Evolutionary conservation across 306 rosid genomes (phyloP).

Genomic region (Luffa acutangula): DNA sequence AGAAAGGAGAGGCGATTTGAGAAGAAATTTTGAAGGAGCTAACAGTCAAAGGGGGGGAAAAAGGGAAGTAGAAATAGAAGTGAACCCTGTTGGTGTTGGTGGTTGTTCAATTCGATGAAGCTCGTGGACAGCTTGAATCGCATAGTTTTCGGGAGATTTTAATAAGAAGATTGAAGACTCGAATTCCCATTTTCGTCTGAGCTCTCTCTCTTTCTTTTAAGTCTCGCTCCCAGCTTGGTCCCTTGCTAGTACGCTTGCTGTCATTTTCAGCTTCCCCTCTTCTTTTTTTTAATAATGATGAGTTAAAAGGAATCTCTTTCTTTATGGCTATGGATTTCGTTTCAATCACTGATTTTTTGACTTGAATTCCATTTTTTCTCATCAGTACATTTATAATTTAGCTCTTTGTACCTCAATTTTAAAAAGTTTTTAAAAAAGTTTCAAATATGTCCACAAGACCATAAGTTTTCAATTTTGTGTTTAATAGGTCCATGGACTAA

Average conservation of each 20-base stretch:
- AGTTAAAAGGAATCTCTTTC: neutral
- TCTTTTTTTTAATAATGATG: neutral
- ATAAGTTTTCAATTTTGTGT: no score
- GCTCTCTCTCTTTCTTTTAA: neutral
- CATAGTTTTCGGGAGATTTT: neutral
- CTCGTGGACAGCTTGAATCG: conserved; percentile 4
- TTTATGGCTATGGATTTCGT: neutral
- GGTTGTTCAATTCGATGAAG: neutral
- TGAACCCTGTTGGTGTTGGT: neutral
- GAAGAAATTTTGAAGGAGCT: neutral
- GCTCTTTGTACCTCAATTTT: no score
- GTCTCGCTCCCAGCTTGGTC: neutral
- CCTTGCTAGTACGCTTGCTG: neutral
- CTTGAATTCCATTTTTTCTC: neutral
- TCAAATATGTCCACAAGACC: no score
- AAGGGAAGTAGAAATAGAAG: neutral
- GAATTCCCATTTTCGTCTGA: neutral
- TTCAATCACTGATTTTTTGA: neutral
- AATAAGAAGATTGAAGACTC: neutral
- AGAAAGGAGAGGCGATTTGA: neutral
- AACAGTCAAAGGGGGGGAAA: neutral
- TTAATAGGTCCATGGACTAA: no score
- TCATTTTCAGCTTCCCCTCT: neutral
- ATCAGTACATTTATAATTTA: no score
- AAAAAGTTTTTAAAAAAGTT: no score